Conservation (phyloP, 176 grass and related monocot species). For the Oryza glumipatula region DNA sequence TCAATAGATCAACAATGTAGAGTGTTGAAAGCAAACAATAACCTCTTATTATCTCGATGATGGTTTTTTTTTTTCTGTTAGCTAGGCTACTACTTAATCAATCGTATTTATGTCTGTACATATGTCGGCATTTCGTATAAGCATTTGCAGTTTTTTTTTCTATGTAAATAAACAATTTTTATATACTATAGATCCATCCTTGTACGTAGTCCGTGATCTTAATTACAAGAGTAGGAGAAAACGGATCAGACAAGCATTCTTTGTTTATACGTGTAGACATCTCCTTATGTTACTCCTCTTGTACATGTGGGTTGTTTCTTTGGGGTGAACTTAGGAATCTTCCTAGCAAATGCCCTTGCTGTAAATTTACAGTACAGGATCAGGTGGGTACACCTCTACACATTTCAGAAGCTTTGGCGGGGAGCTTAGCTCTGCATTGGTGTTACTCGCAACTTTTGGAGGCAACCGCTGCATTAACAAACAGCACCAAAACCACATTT, state of each 20-base stretch:
- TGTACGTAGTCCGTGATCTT: not conserved
- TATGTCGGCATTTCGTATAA: not conserved
- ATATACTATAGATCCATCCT: not conserved
- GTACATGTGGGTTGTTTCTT: slow-evolving; percentile 30
- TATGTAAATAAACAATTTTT: not conserved
- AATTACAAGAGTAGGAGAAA: not conserved
- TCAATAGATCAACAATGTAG: no score
- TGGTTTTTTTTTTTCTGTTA: no score
- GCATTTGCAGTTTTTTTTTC: not conserved
- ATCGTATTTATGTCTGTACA: not conserved
- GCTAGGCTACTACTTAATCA: no score
- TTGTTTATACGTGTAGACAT: slow-evolving; percentile 34
- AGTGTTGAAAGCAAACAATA: no score
- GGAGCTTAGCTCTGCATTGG: not conserved
- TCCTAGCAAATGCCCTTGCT: slow-evolving; percentile 16
- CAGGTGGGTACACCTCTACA: slow-evolving; percentile 12
- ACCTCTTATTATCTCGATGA: no score
- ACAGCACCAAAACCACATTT: slow-evolving; percentile 20
- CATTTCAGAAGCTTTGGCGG: not conserved
- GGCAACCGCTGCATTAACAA: not conserved
- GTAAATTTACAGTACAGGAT: slow-evolving; percentile 15
- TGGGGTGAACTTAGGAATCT: slow-evolving; percentile 43
- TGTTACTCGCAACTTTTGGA: not conserved
- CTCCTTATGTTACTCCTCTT: slow-evolving; percentile 21
- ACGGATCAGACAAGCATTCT: not conserved